These are phyloP conservation scores for Talaromyces funiculosus DNA, from an alignment of 2,329 filamentous ascomycete species.

Conservation along the genomic window DNA sequence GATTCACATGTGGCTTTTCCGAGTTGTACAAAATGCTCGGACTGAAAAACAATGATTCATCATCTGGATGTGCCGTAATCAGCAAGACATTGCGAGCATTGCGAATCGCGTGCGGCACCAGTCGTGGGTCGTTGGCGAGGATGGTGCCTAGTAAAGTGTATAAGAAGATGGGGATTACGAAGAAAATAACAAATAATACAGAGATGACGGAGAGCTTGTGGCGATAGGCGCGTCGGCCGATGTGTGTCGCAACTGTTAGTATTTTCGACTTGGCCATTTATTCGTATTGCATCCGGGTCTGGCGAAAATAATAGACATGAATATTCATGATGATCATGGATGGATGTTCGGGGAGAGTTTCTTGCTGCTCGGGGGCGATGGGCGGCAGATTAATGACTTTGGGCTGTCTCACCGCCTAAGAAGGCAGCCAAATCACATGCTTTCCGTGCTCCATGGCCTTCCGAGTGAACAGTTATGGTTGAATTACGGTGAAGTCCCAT, in stretches of 20 bases:
- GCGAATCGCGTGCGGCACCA: conserved; percentile 32
- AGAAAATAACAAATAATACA: neutral
- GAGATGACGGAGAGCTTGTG: conserved; percentile 5
- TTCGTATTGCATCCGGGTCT: neutral
- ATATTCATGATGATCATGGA: neutral
- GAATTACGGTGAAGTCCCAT: too few species aligned
- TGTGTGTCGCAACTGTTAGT: conserved; percentile 4
- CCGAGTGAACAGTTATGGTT: too few species aligned
- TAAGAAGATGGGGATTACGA: conserved; percentile 27
- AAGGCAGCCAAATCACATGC: neutral
- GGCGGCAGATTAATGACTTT: neutral
- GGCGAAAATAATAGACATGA: neutral
- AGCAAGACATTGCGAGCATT: conserved; percentile 33
- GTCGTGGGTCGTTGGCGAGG: conserved; percentile 31
- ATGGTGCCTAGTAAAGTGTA: conserved; percentile 35
- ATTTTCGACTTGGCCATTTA: conserved; percentile 16
- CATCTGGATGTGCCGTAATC: conserved; percentile 32
- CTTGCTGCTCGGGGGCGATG: neutral
- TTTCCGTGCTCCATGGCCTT: neutral
- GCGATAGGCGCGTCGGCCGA: conserved; percentile 11
- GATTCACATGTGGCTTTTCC: conserved; percentile 16
- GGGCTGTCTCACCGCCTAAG: neutral
- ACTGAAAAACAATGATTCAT: conserved; percentile 26
- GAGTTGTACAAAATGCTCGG: conserved; percentile 21
- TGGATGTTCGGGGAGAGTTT: neutral